These are phyloP conservation scores for Urtica urens DNA, from an alignment of 306 rosid genomes.

Conservation along the genomic window DNA sequence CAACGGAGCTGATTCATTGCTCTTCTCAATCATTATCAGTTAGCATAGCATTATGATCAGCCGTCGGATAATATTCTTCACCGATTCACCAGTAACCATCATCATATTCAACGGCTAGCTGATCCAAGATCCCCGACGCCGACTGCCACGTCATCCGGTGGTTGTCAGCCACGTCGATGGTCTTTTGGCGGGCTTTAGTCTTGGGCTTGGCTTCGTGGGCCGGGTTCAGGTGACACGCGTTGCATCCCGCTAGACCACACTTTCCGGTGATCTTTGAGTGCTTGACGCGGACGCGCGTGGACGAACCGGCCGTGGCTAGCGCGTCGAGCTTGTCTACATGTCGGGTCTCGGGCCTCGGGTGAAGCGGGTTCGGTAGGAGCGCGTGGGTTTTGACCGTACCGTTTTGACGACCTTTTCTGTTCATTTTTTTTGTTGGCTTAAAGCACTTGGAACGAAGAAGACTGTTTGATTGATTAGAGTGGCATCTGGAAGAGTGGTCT, in stretches of 20 bases:
- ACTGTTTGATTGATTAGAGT: too few species aligned
- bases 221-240: constrained; percentile 38
- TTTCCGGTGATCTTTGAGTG: constrained; percentile 78
- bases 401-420: constrained; percentile 73
- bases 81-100: too few species aligned
- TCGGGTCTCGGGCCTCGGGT: constrained; percentile 28
- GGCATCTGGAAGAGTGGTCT: too few species aligned
- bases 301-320: constrained; percentile 45
- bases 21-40: too few species aligned
- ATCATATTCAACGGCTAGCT: constrained; percentile 1
- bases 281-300: constrained; percentile 47
- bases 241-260: constrained; percentile 33
- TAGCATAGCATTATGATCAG: too few species aligned
- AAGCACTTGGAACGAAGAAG: too few species aligned
- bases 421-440: too few species aligned
- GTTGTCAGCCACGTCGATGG: constrained; percentile 10
- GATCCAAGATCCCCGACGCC: constrained; percentile 26
- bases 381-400: constrained; percentile 49
- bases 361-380: constrained; percentile 32
- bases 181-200: constrained; percentile 43
- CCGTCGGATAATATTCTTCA: constrained; percentile 7
- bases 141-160: constrained; percentile 18
- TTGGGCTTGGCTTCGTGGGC: constrained; percentile 43
- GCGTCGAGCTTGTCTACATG: constrained; percentile 19
- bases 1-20: too few species aligned